Evolutionary conservation across 73 alveolate species (phyloP).

Genomic region (Tetrahymena malaccensis): DNA sequence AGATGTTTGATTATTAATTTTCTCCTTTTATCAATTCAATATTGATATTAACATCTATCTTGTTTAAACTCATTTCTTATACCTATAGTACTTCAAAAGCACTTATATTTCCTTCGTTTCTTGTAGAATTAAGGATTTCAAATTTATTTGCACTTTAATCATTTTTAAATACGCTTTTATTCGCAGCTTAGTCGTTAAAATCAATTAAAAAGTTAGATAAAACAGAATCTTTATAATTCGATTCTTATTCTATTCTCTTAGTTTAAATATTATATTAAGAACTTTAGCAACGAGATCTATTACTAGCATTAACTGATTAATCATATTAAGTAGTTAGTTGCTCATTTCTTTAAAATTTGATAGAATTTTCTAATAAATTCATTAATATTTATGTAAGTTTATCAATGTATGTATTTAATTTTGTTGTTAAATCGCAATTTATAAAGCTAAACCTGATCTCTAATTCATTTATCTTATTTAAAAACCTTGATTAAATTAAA

Average conservation of each 20-base stretch:
- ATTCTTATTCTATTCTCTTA: background rate
- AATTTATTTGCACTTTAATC: background rate
- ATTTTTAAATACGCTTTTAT: background rate
- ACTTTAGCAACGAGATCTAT: background rate
- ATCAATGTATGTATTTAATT: background rate
- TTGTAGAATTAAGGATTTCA: background rate
- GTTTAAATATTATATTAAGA: background rate
- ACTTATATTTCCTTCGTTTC: background rate
- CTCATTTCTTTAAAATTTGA: background rate
- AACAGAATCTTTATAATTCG: background rate
- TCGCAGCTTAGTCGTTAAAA: background rate
- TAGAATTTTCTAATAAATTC: background rate
- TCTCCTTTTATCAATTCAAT: background rate
- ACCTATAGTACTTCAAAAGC: background rate
- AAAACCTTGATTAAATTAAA: background rate
- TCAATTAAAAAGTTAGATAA: background rate
- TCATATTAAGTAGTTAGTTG: background rate
- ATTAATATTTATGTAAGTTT: background rate
- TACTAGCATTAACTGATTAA: background rate
- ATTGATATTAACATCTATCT: background rate
- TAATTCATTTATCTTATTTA: background rate
- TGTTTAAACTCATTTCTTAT: background rate
- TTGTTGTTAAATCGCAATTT: background rate
- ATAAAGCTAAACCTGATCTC: background rate
- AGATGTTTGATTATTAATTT: background rate